A percentile compares a stretch with the other conserved stretches of the same genome.
Evolutionary conservation across 208 protist genomes (phyloP).

Genomic region (Trypanosoma theileri): DNA sequence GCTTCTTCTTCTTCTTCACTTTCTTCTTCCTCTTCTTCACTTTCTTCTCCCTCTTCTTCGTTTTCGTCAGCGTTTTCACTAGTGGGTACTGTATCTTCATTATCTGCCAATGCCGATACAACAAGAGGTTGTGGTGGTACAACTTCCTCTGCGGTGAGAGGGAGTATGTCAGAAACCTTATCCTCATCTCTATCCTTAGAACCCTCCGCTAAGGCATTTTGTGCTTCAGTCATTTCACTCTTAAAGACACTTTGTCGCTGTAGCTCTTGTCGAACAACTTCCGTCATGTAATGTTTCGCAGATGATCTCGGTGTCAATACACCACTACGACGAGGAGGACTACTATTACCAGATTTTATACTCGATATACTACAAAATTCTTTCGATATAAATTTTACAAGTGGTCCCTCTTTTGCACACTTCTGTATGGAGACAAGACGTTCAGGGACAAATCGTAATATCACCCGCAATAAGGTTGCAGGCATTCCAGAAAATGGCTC

Average conservation of each 20-base stretch:
- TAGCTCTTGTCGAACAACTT: conserved; percentile 7
- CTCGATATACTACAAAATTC: conserved; percentile 5
- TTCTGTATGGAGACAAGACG: conserved; percentile 5
- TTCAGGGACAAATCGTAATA: conserved; percentile 17
- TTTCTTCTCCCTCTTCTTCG: neutral
- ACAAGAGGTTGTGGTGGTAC: neutral
- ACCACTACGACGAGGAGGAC: neutral
- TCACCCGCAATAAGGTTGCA: conserved; percentile 6
- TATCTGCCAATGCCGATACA: neutral
- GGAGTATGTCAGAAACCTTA: neutral
- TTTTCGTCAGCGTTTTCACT: neutral
- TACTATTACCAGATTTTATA: neutral
- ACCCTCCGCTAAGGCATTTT: neutral
- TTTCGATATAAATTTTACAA: conserved; percentile 9
- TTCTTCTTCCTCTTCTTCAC: neutral
- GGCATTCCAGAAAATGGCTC: neutral
- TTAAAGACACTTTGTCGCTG: neutral
- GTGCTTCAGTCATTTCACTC: neutral
- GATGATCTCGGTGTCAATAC: neutral
- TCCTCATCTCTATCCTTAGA: neutral
- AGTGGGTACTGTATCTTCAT: neutral
- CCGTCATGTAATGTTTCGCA: conserved; percentile 3
- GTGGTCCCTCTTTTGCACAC: neutral
- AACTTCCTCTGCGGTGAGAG: neutral
- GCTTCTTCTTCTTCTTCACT: neutral